phyloP scores from a whole-genome alignment of 805 yeast species.

The Saccharomycodes ludwigii region DNA sequence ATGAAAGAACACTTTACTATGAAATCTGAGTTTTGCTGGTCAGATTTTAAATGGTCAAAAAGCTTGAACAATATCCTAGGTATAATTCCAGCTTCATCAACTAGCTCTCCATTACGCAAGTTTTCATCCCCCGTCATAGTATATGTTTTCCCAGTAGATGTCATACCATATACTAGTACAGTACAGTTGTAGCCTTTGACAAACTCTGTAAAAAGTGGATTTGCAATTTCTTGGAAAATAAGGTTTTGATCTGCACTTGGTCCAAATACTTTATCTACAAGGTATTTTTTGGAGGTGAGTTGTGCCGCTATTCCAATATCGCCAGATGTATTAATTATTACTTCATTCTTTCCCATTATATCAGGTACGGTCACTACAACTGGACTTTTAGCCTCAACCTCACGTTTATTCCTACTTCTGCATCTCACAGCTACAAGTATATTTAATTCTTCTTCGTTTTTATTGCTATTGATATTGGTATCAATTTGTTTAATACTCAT shows the following conservation, averaged over 20 bases:
- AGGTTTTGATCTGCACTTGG: conserved; percentile 63
- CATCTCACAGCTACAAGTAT: conserved; percentile 56
- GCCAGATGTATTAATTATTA: conserved; percentile 32
- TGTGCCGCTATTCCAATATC: conserved; percentile 29
- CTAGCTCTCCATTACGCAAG: conserved; percentile 21
- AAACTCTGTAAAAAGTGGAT: conserved; percentile 52
- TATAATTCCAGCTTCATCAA: conserved; percentile 49
- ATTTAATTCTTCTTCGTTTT: conserved; percentile 27
- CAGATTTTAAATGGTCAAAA: conserved; percentile 43
- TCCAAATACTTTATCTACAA: conserved; percentile 74
- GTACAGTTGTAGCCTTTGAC: conserved; percentile 72
- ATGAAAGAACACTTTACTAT: conserved; percentile 68
- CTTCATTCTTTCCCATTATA: conserved; percentile 32
- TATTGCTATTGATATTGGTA: conserved; percentile 1
- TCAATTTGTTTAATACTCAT: no score
- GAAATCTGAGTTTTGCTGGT: conserved; percentile 33
- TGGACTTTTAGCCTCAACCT: conserved; percentile 42
- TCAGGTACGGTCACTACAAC: conserved; percentile 46
- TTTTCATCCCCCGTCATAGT: conserved; percentile 62
- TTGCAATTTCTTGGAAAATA: conserved; percentile 56
- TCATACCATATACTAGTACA: conserved; percentile 81
- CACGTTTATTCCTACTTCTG: conserved; percentile 47
- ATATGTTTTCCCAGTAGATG: conserved; percentile 82
- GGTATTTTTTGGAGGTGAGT: conserved; percentile 42
- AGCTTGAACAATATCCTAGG: conserved; percentile 47